A percentile compares a stretch with the other conserved stretches of the same genome.
These are phyloP conservation scores for Rosa hybrid DNA, from an alignment of 331 rosid genomes.

Conservation along the genomic window DNA sequence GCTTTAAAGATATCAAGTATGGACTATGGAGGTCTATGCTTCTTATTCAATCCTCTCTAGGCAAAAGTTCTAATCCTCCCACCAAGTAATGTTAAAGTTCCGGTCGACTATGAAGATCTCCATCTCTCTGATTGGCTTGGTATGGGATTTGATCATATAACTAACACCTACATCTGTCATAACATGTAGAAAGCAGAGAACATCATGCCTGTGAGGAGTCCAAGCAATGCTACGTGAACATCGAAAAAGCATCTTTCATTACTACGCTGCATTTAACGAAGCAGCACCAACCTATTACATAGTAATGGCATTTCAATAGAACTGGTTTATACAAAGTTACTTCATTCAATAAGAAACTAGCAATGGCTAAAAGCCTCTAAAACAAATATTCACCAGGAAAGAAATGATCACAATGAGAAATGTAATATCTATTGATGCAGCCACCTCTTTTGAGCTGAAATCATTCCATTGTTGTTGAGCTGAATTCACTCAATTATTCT, in stretches of 20 bases:
- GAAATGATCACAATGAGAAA: neutral
- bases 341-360: neutral
- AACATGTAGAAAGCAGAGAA: neutral
- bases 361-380: neutral
- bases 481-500: neutral
- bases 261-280: neutral
- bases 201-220: neutral
- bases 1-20: too few relatives aligned
- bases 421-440: neutral
- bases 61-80: too few relatives aligned
- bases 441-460: constrained; percentile 33
- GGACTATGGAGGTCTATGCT: too few relatives aligned
- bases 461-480: constrained; percentile 16
- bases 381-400: neutral
- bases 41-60: too few relatives aligned
- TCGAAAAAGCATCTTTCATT: neutral
- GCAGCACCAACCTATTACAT: neutral
- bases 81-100: neutral
- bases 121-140: neutral
- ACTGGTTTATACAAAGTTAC: neutral
- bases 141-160: neutral
- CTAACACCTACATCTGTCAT: too few relatives aligned
- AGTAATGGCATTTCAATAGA: neutral
- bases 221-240: neutral
- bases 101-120: neutral